phyloP scores from a whole-genome alignment of 768 basidiomycete genomes.

The Lentinula guzmanii region DNA sequence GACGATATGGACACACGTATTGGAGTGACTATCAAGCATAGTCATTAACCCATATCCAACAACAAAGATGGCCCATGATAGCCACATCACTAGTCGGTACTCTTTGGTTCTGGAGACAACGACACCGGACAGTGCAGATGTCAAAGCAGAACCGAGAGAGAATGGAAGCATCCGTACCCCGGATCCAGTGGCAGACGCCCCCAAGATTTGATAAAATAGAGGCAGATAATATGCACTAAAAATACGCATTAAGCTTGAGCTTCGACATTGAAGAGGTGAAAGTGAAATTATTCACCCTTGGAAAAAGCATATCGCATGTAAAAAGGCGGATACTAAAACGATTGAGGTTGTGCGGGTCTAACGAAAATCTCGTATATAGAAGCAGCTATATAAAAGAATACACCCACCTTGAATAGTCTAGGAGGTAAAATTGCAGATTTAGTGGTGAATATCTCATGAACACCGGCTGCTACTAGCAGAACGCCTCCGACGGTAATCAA shows the following conservation, averaged over 20 bases:
- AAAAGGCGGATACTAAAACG: constrained; percentile 64
- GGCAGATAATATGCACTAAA: constrained; percentile 35
- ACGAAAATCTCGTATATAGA: background rate
- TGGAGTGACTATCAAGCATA: constrained; percentile 53
- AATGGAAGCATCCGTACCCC: constrained; percentile 53
- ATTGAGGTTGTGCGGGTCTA: background rate
- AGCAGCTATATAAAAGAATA: background rate
- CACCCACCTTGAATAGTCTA: constrained; percentile 51
- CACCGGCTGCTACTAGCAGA: constrained; percentile 40
- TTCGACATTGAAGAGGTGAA: no score
- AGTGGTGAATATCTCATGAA: constrained; percentile 58
- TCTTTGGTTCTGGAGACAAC: constrained; percentile 49
- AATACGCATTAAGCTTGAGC: background rate
- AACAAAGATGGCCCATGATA: constrained; percentile 46
- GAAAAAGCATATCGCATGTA: constrained; percentile 57
- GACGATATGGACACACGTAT: constrained; percentile 35
- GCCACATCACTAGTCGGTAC: constrained; percentile 63
- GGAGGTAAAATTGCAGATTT: constrained; percentile 71
- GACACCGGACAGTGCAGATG: constrained; percentile 53
- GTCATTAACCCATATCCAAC: constrained; percentile 73
- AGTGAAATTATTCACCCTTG: constrained; percentile 21
- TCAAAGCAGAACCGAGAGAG: constrained; percentile 52
- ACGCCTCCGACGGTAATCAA: constrained; percentile 54
- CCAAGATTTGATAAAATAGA: constrained; percentile 73
- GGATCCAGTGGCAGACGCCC: constrained; percentile 64